A percentile compares a stretch with the other conserved stretches of the same genome.
Evolutionary conservation across 148 eudicot species (phyloP).

Genomic region (Gaultheria prostrata): DNA sequence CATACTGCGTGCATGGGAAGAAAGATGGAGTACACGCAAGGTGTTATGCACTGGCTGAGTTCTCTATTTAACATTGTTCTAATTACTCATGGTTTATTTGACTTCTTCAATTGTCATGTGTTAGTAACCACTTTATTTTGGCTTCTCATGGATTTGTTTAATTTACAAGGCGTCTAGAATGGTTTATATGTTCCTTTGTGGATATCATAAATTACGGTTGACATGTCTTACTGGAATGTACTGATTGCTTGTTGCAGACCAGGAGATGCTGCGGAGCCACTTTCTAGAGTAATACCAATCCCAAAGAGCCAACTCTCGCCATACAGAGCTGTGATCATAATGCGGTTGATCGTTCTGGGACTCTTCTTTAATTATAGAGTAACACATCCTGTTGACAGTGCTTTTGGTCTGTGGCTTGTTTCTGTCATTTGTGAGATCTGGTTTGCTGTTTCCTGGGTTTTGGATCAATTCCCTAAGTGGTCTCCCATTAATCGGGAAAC

Average conservation of each 20-base stretch:
- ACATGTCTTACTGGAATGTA: slow-evolving; percentile 1
- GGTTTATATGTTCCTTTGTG: background rate
- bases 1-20: background rate
- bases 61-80: background rate
- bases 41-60: background rate
- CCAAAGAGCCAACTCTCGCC: slow-evolving; percentile 75
- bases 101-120: background rate
- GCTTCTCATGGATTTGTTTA: background rate
- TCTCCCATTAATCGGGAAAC: slow-evolving; percentile 77
- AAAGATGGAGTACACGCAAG: background rate
- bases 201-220: background rate
- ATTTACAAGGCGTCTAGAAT: background rate
- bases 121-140: background rate
- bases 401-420: slow-evolving; percentile 92
- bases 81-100: background rate
- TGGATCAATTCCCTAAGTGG: slow-evolving; percentile 99
- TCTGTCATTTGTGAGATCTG: slow-evolving; percentile 99
- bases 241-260: slow-evolving; percentile 41
- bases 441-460: slow-evolving; percentile 95
- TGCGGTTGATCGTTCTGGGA: slow-evolving; percentile 68
- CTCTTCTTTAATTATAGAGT: slow-evolving; percentile 93
- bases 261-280: slow-evolving; percentile 52
- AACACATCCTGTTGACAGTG: slow-evolving; percentile 90
- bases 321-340: slow-evolving; percentile 74
- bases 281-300: slow-evolving; percentile 69